Conservation (phyloP, 2,329 filamentous ascomycete species). For the Byssoonygena ceratinophila region DNA sequence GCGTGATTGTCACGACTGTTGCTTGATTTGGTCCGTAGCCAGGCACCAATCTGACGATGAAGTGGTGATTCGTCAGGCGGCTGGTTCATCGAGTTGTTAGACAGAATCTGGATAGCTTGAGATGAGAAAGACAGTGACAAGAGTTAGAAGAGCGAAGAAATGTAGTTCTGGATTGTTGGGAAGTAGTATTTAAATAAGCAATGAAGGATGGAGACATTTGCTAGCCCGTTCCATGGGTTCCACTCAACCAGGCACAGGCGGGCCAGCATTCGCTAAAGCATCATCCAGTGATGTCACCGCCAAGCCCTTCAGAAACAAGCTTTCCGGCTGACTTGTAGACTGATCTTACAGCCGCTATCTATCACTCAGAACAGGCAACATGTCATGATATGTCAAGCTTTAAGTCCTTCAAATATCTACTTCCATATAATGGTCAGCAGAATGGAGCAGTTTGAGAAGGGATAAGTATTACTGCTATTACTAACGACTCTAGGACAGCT, state of each 20-base stretch:
- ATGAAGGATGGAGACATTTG: neutral
- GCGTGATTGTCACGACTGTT: neutral
- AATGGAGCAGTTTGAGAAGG: too few relatives aligned
- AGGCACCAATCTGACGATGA: conserved; percentile 7
- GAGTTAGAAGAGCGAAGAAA: neutral
- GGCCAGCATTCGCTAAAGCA: neutral
- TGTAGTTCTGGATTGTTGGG: neutral
- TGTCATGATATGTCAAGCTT: too few relatives aligned
- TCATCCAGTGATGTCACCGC: neutral
- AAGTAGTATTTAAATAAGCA: neutral
- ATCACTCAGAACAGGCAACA: too few relatives aligned
- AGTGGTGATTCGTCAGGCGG: neutral
- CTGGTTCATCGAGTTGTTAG: conserved; percentile 7
- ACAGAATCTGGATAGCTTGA: neutral
- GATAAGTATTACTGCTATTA: too few relatives aligned
- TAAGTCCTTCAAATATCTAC: too few relatives aligned
- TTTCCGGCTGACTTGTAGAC: too few relatives aligned
- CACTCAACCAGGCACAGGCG: neutral
- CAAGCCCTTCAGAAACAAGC: neutral
- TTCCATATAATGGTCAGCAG: too few relatives aligned
- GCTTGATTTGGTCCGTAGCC: conserved; percentile 2
- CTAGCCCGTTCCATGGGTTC: neutral
- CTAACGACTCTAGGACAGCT: too few relatives aligned
- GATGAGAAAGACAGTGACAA: neutral
- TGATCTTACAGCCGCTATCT: too few relatives aligned